phyloP scores from a whole-genome alignment of 495 filamentous ascomycete genomes.

The Xylona heveae region DNA sequence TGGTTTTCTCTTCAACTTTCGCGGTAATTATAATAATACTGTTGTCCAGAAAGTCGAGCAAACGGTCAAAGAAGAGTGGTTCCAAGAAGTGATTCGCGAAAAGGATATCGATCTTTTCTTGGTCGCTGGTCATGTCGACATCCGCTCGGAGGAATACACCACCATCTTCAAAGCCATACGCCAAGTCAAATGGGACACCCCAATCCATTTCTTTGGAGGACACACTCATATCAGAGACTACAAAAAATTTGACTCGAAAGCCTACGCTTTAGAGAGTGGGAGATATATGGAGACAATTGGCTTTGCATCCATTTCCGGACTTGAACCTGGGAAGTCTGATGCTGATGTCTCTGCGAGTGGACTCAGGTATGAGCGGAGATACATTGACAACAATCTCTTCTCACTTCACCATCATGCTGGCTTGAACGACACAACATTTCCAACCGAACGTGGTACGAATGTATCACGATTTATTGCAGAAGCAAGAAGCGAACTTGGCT shows the following conservation, averaged over 20 bases:
- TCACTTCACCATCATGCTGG: constrained; percentile 68
- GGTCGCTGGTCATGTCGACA: constrained; percentile 68
- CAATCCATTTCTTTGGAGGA: constrained; percentile 86
- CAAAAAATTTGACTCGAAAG: constrained; percentile 54
- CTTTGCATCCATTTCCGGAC: constrained; percentile 65
- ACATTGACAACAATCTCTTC: constrained; percentile 87
- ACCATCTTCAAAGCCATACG: constrained; percentile 62
- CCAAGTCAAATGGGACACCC: constrained; percentile 49
- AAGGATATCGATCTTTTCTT: constrained; percentile 69
- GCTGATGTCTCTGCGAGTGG: constrained; percentile 12
- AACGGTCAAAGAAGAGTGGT: constrained; percentile 71
- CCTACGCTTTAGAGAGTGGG: constrained; percentile 72
- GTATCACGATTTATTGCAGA: constrained; percentile 48
- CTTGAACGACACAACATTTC: constrained; percentile 47
- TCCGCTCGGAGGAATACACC: constrained; percentile 57
- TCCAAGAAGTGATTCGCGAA: constrained; percentile 65
- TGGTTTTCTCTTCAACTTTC: constrained; percentile 90
- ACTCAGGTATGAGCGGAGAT: constrained; percentile 49
- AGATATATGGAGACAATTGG: constrained; percentile 97
- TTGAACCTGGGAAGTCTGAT: constrained; percentile 17
- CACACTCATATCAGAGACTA: constrained; percentile 84
- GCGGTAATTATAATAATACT: constrained; percentile 71
- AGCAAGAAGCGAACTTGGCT: constrained; percentile 43
- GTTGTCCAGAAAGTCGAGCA: constrained; percentile 57
- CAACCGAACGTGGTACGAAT: constrained; percentile 54